Percentiles rank a stretch among this genome's conserved stretches.
These are phyloP conservation scores for Litsea cubeba DNA, from an alignment of 164 flowering plant genomes.

Conservation along the genomic window DNA sequence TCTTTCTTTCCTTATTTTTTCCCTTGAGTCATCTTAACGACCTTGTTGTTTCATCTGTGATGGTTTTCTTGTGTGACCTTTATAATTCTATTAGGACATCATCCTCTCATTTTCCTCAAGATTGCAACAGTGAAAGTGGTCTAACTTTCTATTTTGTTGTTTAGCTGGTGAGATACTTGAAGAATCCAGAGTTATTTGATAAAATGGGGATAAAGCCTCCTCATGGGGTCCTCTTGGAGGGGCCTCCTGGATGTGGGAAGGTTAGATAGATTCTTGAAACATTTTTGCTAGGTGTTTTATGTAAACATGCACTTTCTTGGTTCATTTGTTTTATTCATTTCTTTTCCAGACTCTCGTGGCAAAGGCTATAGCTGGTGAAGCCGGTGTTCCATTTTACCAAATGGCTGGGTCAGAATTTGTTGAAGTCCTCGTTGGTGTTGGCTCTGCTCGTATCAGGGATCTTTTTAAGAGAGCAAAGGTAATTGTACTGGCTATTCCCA, in stretches of 20 bases:
- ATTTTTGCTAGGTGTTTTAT: neutral
- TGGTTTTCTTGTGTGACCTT: neutral
- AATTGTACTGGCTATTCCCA: neutral
- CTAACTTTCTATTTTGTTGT: conserved; percentile 12
- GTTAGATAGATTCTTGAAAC: conserved; percentile 31
- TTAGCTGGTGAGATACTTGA: conserved; percentile 90
- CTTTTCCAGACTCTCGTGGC: conserved; percentile 86
- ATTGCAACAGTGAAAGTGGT: conserved; percentile 1
- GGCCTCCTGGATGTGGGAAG: conserved; percentile 99
- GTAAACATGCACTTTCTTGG: neutral
- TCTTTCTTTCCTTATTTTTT: too few species aligned
- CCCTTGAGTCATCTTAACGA: neutral
- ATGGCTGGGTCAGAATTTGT: conserved; percentile 99
- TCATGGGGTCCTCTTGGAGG: conserved; percentile 96
- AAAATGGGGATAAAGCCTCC: conserved; percentile 97
- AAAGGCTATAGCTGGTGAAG: conserved; percentile 99
- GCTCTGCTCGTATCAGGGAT: conserved; percentile 96
- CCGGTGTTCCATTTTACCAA: conserved; percentile 98
- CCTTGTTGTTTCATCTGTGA: neutral
- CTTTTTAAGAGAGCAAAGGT: conserved; percentile 93
- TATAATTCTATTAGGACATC: neutral
- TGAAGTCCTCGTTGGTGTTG: conserved; percentile 97
- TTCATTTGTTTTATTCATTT: conserved; percentile 2
- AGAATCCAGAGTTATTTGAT: conserved; percentile 93
- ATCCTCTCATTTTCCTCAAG: neutral